Percentiles rank a stretch among this genome's conserved stretches.
phyloP scores from a whole-genome alignment of 2,329 filamentous ascomycete species.

The Dothistroma septosporum region DNA sequence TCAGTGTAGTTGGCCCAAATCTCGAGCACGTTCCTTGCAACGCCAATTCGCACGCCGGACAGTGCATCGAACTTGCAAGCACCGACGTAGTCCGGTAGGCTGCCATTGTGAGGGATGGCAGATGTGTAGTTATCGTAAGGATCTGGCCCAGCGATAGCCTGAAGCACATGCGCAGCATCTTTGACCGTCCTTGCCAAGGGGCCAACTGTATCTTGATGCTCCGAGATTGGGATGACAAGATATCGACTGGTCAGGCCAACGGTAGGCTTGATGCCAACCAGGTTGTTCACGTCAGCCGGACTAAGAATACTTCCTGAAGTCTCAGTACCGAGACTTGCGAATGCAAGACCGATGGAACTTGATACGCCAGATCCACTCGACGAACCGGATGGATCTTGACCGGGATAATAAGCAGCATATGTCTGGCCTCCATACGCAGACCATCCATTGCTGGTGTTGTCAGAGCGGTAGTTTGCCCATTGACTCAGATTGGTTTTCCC shows the following conservation, averaged over 20 bases:
- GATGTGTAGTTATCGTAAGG: conserved; percentile 55
- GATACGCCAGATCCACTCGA: conserved; percentile 61
- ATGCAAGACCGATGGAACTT: conserved; percentile 56
- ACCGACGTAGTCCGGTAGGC: conserved; percentile 57
- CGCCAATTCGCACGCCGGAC: conserved; percentile 55
- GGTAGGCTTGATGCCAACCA: conserved; percentile 65
- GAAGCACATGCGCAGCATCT: conserved; percentile 55
- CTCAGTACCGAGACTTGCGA: conserved; percentile 58
- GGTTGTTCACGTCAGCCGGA: conserved; percentile 54
- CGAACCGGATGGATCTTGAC: conserved; percentile 59
- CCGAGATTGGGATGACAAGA: conserved; percentile 62
- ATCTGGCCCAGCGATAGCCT: conserved; percentile 56
- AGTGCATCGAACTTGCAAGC: conserved; percentile 53
- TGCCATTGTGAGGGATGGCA: conserved; percentile 52
- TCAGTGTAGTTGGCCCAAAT: conserved; percentile 32
- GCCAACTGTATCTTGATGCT: conserved; percentile 55
- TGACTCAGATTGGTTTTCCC: conserved; percentile 64
- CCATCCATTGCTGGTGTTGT: conserved; percentile 60
- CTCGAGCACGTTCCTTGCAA: conserved; percentile 57
- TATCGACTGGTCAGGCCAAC: conserved; percentile 60
- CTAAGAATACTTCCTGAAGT: conserved; percentile 62
- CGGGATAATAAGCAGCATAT: conserved; percentile 57
- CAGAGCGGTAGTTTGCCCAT: conserved; percentile 60
- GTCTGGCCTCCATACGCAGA: conserved; percentile 61
- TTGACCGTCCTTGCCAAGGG: conserved; percentile 57